phyloP scores from a whole-genome alignment of 1,284 basidiomycete genomes.

The Irpex sp. region DNA sequence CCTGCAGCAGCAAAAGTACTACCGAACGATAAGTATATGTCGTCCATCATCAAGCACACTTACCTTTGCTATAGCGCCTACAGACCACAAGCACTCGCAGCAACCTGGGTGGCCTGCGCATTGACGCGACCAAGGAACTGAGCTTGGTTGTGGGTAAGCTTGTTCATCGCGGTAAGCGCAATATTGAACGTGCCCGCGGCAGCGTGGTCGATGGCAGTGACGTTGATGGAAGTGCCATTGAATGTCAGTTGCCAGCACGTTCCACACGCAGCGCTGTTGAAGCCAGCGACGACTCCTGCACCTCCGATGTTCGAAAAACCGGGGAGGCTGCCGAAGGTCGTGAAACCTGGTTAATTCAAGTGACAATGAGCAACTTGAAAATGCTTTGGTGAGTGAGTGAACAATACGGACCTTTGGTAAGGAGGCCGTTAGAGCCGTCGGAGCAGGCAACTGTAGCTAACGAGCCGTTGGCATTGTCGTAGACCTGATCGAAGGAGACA shows the following conservation, averaged over 20 bases:
- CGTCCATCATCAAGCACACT: not conserved
- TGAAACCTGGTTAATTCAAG: slow-evolving; percentile 32
- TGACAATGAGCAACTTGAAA: too few species aligned
- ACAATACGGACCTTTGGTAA: slow-evolving; percentile 28
- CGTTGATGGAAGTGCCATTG: slow-evolving; percentile 33
- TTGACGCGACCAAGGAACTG: slow-evolving; percentile 11
- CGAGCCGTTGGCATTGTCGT: slow-evolving; percentile 34
- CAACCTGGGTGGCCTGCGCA: slow-evolving; percentile 26
- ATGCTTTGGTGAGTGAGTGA: slow-evolving; percentile 34
- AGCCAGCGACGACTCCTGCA: slow-evolving; percentile 34
- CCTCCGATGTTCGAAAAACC: slow-evolving; percentile 47
- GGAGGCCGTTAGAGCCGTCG: slow-evolving; percentile 38
- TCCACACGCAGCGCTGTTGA: slow-evolving; percentile 40
- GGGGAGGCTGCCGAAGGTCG: slow-evolving; percentile 44
- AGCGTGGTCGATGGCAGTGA: slow-evolving; percentile 41
- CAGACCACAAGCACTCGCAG: slow-evolving; percentile 35
- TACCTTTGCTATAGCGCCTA: too few species aligned
- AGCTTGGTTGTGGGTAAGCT: slow-evolving; percentile 21
- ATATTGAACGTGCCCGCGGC: slow-evolving; percentile 37
- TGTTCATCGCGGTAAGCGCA: slow-evolving; percentile 36
- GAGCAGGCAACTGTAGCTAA: slow-evolving; percentile 44
- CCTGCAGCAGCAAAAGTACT: not conserved
- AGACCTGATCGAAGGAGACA: slow-evolving; percentile 38
- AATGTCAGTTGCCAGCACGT: slow-evolving; percentile 43
- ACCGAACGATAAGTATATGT: not conserved